These are phyloP conservation scores for Mycena vitilis DNA, from an alignment of 768 basidiomycete species.

Conservation along the genomic window DNA sequence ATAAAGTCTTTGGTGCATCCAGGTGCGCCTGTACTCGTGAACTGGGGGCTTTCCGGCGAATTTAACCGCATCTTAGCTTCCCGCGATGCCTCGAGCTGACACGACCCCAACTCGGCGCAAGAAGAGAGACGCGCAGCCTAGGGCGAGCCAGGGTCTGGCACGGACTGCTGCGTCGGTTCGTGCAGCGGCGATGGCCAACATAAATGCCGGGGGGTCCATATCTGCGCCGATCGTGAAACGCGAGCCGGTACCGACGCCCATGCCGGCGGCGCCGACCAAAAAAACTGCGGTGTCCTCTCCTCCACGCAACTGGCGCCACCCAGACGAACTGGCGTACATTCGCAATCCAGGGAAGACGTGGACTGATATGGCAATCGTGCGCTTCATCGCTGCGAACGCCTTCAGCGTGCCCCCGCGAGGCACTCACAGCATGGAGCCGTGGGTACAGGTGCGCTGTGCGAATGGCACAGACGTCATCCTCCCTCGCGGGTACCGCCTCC, in stretches of 20 bases:
- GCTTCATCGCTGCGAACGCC: constrained; percentile 47
- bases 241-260: not conserved
- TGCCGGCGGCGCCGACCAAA: not conserved
- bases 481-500: constrained; percentile 55
- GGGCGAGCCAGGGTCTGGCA: not conserved
- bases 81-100: constrained; percentile 19
- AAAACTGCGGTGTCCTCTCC: not conserved
- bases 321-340: constrained; percentile 53
- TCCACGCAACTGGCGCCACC: constrained; percentile 48
- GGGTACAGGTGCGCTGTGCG: constrained; percentile 32
- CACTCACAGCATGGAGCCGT: constrained; percentile 32
- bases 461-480: constrained; percentile 40
- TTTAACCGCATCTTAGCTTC: constrained; percentile 1
- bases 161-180: constrained; percentile 13
- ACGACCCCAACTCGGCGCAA: constrained; percentile 6
- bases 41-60: not conserved
- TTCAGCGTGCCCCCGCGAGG: constrained; percentile 51
- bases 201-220: not conserved
- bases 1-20: not conserved
- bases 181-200: not conserved
- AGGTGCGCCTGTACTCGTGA: not conserved
- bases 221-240: constrained; percentile 21
- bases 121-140: constrained; percentile 4
- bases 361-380: constrained; percentile 45
- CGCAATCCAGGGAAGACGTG: constrained; percentile 22